These are phyloP conservation scores for Tardiomyces blankii DNA, from an alignment of 1,139 yeast genomes.

Conservation along the genomic window DNA sequence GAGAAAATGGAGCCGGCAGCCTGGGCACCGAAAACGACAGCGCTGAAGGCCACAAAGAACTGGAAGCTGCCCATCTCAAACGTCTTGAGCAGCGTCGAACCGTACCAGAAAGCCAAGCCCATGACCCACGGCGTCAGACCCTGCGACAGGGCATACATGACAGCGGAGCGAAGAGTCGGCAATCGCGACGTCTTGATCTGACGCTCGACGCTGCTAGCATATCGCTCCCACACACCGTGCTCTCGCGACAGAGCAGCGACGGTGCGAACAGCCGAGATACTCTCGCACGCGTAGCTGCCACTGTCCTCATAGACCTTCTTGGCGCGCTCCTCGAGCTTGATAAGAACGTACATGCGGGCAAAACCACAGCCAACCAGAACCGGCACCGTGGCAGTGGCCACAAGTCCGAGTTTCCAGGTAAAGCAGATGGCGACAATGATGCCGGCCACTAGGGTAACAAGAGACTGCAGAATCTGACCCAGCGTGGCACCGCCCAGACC, in stretches of 20 bases:
- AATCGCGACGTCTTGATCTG: slow-evolving; percentile 21
- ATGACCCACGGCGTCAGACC: slow-evolving; percentile 28
- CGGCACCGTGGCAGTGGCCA: slow-evolving; percentile 54
- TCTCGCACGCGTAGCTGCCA: slow-evolving; percentile 28
- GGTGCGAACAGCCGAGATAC: slow-evolving; percentile 26
- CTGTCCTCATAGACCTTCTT: slow-evolving; percentile 28
- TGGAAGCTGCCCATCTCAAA: slow-evolving; percentile 18
- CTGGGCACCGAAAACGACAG: slow-evolving; percentile 72
- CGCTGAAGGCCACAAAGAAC: slow-evolving; percentile 28
- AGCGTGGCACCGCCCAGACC: slow-evolving; percentile 82
- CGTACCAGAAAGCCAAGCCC: slow-evolving; percentile 31
- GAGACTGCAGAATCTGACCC: slow-evolving; percentile 62
- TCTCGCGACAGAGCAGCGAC: slow-evolving; percentile 29
- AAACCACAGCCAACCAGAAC: slow-evolving; percentile 61
- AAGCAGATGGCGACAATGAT: slow-evolving; percentile 58
- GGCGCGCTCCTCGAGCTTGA: slow-evolving; percentile 46
- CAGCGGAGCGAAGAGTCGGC: slow-evolving; percentile 20
- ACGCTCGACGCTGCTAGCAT: slow-evolving; percentile 18
- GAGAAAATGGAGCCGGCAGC: slow-evolving; percentile 79
- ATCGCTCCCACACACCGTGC: slow-evolving; percentile 21
- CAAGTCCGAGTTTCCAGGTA: slow-evolving; percentile 53
- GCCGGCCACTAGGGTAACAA: slow-evolving; percentile 63
- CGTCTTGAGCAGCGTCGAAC: slow-evolving; percentile 22
- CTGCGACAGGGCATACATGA: slow-evolving; percentile 24
- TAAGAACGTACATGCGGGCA: slow-evolving; percentile 72